Evolutionary conservation across 108 stramenopile genomes (phyloP), one percentile per base, ranked within the genome.

Genomic region (Nannochloropsis oceanica): DNA sequence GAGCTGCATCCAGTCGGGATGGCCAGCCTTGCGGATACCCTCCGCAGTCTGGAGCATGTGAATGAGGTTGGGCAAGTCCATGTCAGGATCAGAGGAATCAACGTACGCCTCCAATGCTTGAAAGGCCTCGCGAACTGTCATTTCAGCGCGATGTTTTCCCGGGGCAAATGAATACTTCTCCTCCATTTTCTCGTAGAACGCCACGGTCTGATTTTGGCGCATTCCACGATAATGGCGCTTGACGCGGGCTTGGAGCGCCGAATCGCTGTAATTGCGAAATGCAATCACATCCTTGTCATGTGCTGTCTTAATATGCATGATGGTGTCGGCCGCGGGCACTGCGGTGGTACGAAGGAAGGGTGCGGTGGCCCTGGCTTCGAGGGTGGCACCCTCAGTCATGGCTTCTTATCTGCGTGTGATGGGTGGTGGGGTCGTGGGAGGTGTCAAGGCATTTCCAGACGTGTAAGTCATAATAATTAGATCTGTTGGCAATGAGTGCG

Each of bases 1-100:
- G 46, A 94, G 86, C 81, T 93, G 92, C n/a, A 94, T 42, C 94
- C 94, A 94, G 27, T 94, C 94, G 18, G 94, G 94, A 82, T 93
- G 94, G 20, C 89, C 90, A 11, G 93, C 93, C 46, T 84, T 84
- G 42, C 94, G 92, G 42, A 94, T 93, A 12, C 93, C 92, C 87
- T 94, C 94, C 11, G 94, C 94, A 13, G 94, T 94, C 83, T 94
- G 94, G 8, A 94, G 86, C 26, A 94, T 86, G 85, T 94, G 94
- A 12, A 93, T 82, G 26, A 93, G 82, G 83, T 94, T 94, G 0
- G 94, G 94, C 87, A 92, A 85, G 83, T 92, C 92, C 80, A 93
- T 44, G 81, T 94, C 94, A 44, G 94, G 94, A 86, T 94, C 94
- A 44, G 90, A 91, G 1, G 94, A 92, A 89, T 94, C 94, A 12